Evolutionary conservation across 768 basidiomycete species (phyloP), one percentile per base, ranked within the genome.

Genomic region (Sporobolomyces roseus): DNA sequence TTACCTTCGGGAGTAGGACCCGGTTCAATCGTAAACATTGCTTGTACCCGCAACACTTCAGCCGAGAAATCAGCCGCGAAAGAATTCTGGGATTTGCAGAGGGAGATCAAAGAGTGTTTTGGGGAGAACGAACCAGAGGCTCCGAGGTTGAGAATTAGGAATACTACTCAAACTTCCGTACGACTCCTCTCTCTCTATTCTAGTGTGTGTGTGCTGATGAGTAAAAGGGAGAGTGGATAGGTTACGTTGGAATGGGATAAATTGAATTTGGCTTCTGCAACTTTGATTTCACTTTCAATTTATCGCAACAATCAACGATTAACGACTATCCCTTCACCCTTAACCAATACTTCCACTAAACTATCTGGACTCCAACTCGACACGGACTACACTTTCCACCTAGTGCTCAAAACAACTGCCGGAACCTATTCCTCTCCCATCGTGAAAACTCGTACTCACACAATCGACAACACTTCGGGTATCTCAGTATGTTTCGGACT

Each of bases 11-110:
- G 93, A 19, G 87, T 91, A 1, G 87, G 88, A 13, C 86, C 93
- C 0, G 96, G 96, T 8, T 96, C 92, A 25, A 97, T 99, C 73
- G 91, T 99, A 74, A 96, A 92, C 78, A 98, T 98, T 78, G 87
- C 93, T 3, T 93, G 98, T 19, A 85, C 90, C 76, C 88, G 92
- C 71, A 96, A 99, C 61, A 14, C 50, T 5, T 7, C 45, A 5
- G 93, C 94, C 75, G 96, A 99, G 78, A 85, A 87, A 74, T 84
- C 86, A 70, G 85, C 91, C 68, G 87, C 91, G 66, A 78, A 81
- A 6, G 87, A 90, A 45, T 98, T 99, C 78, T 88, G 87, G 88
- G 79, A 83, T 3, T 82, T 99, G 46, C 96, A 98, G 79, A 81
- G 85, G 38, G 83, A 87, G 27, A 96, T 99, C 55, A 75, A 91